These are phyloP conservation scores for Eimeria brunetti DNA, from an alignment of 169 alveolate genomes.

Conservation along the genomic window DNA sequence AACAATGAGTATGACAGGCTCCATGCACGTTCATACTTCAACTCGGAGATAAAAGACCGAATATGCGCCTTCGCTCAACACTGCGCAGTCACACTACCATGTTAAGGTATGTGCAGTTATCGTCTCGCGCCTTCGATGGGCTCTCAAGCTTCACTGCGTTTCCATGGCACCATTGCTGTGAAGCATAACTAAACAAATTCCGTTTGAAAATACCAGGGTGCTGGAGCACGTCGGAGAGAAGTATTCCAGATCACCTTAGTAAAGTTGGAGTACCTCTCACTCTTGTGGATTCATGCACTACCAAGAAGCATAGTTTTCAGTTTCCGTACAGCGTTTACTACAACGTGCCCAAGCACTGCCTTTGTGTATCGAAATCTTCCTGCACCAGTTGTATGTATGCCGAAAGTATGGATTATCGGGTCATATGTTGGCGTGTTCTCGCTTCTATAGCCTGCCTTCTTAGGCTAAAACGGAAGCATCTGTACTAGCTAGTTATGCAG, in stretches of 20 bases:
- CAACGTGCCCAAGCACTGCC: background rate
- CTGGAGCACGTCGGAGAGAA: background rate
- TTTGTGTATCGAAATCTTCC: background rate
- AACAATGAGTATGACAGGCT: background rate
- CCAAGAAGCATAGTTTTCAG: background rate
- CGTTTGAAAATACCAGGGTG: background rate
- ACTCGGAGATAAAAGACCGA: background rate
- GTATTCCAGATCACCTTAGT: background rate
- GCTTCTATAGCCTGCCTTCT: background rate
- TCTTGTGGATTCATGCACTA: background rate
- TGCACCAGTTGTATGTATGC: background rate
- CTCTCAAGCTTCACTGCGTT: background rate
- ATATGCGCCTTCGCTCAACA: background rate
- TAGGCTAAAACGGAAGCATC: background rate
- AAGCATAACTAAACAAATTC: background rate
- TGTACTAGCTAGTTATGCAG: background rate
- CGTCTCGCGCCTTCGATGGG: background rate
- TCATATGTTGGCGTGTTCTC: background rate
- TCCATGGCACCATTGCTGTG: background rate
- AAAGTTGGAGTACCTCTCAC: background rate
- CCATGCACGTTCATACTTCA: background rate
- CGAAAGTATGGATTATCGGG: background rate
- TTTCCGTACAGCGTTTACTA: background rate
- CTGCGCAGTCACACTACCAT: background rate
- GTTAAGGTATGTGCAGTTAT: background rate